These are phyloP conservation scores for Oryza punctata DNA, from an alignment of 176 grass and related monocot species.

Conservation along the genomic window DNA sequence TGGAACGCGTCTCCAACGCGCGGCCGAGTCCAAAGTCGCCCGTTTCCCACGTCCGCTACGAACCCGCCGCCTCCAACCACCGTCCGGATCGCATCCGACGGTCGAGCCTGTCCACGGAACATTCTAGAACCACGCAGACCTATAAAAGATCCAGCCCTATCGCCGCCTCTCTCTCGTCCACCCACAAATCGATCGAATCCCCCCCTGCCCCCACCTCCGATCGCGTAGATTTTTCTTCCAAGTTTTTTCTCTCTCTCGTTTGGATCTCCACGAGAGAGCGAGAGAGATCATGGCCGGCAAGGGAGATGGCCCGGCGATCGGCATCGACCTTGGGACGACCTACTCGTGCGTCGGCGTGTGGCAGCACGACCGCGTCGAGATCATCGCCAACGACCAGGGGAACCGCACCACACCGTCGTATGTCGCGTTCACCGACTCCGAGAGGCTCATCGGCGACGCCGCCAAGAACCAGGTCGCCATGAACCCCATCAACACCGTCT, in stretches of 20 bases:
- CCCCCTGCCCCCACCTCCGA: no score
- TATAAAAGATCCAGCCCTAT: conserved; percentile 26
- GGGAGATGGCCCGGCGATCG: conserved; percentile 87
- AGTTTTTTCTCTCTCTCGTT: neutral
- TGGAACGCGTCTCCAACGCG: neutral
- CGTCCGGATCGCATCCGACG: conserved; percentile 46
- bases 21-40: neutral
- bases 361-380: conserved; percentile 90
- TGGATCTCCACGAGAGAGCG: neutral
- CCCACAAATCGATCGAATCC: neutral
- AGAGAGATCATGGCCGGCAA: conserved; percentile 56
- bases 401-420: conserved; percentile 86
- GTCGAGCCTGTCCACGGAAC: neutral
- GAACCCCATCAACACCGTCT: conserved; percentile 90
- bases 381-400: conserved; percentile 90
- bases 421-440: conserved; percentile 74
- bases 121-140: conserved; percentile 49
- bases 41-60: neutral
- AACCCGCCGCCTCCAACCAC: neutral
- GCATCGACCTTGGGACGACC: conserved; percentile 87
- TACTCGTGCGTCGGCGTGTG: conserved; percentile 93
- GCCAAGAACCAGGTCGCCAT: conserved; percentile 98
- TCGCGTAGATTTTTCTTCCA: neutral
- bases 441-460: conserved; percentile 80
- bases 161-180: conserved; percentile 24